phyloP scores from a whole-genome alignment of 2,329 filamentous ascomycete species.

The Pseudovirgaria hyperparasitica region DNA sequence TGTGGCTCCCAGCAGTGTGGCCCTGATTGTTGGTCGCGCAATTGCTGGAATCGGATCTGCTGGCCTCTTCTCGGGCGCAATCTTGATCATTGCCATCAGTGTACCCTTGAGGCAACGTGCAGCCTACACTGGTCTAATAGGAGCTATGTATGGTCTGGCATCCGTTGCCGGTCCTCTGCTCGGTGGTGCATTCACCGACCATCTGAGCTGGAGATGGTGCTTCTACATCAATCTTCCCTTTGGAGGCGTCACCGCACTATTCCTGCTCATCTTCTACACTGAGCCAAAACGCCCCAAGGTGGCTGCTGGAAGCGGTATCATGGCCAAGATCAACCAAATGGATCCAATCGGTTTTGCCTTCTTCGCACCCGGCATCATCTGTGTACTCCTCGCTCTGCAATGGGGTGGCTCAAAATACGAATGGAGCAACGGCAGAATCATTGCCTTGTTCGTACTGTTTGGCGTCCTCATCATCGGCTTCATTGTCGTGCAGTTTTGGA shows the following conservation, averaged over 20 bases:
- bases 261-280: constrained; percentile 28
- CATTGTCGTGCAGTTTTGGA: constrained; percentile 29
- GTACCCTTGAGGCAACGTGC: constrained; percentile 34
- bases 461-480: constrained; percentile 30
- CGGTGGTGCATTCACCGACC: constrained; percentile 33
- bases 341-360: constrained; percentile 32
- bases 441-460: constrained; percentile 33
- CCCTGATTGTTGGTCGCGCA: constrained; percentile 39
- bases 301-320: constrained; percentile 21
- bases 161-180: constrained; percentile 35
- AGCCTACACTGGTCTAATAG: constrained; percentile 36
- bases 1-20: constrained; percentile 34
- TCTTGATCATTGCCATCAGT: constrained; percentile 32
- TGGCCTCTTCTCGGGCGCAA: constrained; percentile 37
- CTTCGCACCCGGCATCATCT: constrained; percentile 35
- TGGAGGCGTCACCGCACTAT: constrained; percentile 29
- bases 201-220: constrained; percentile 36
- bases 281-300: constrained; percentile 19
- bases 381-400: constrained; percentile 36
- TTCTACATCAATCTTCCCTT: constrained; percentile 40
- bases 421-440: constrained; percentile 33
- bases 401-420: constrained; percentile 37
- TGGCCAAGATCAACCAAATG: constrained; percentile 29
- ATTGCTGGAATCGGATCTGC: constrained; percentile 38
- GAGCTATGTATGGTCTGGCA: constrained; percentile 37